A percentile compares a stretch with the other conserved stretches of the same genome.
Evolutionary conservation across 495 filamentous ascomycete species (phyloP).

Genomic region (Penicillium canariense): DNA sequence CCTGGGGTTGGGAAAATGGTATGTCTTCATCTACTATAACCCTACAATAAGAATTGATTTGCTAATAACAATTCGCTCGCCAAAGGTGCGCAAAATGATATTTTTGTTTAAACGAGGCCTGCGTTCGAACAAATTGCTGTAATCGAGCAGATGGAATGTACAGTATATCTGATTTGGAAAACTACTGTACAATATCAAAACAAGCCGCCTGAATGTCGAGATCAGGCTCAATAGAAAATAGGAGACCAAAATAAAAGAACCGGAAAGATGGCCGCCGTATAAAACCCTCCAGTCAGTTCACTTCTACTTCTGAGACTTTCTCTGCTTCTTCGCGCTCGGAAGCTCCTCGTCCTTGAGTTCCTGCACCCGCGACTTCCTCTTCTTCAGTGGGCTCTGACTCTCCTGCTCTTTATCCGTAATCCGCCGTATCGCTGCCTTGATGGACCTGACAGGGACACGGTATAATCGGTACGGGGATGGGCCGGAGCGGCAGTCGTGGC

Average conservation of each 20-base stretch:
- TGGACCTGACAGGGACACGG: not conserved
- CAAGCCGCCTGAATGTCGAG: too few relatives aligned
- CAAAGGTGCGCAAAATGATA: constrained; percentile 11
- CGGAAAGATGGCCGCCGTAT: too few relatives aligned
- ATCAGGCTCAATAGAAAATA: too few relatives aligned
- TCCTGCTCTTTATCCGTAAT: not conserved
- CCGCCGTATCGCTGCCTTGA: not conserved
- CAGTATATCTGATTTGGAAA: too few relatives aligned
- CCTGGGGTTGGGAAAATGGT: constrained; percentile 23
- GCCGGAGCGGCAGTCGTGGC: not conserved
- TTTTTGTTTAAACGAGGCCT: constrained; percentile 6
- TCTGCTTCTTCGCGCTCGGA: not conserved
- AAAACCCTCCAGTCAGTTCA: not conserved
- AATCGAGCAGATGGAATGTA: not conserved
- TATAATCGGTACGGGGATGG: not conserved
- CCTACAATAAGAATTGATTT: not conserved
- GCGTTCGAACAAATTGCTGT: not conserved
- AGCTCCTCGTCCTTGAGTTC: not conserved
- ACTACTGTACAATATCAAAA: too few relatives aligned
- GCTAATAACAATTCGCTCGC: not conserved
- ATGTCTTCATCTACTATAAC: not conserved
- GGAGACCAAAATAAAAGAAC: too few relatives aligned
- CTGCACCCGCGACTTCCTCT: not conserved
- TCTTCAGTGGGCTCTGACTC: not conserved
- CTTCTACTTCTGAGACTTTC: not conserved